Evolutionary conservation across 345 rosid genomes (phyloP).

Genomic region (Cardamine occulta): DNA sequence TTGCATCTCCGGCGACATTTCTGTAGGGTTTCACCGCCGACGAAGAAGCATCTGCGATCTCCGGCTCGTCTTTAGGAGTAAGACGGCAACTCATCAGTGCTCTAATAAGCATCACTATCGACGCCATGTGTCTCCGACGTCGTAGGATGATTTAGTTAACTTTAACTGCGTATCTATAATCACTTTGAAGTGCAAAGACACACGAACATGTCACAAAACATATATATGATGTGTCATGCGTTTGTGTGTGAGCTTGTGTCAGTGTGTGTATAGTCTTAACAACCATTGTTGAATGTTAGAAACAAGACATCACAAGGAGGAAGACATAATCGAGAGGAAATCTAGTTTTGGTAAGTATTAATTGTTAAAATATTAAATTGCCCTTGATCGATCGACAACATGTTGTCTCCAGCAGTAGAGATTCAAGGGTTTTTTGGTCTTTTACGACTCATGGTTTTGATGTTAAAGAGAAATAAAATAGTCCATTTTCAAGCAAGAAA

Average conservation of each 20-base stretch:
- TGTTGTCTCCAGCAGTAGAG: background rate
- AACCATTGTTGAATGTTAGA: conserved; percentile 26
- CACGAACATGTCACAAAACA: background rate
- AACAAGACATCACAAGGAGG: conserved; percentile 8
- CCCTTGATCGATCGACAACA: background rate
- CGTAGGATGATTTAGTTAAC: conserved; percentile 9
- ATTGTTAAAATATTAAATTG: background rate
- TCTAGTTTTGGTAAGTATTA: conserved; percentile 10
- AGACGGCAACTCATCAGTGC: conserved; percentile 46
- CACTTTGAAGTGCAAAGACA: conserved; percentile 19
- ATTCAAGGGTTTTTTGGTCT: conserved; percentile 9
- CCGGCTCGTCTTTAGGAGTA: conserved; percentile 33
- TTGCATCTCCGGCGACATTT: conserved; percentile 9
- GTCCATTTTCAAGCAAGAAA: conserved; percentile 33
- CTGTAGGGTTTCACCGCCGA: background rate
- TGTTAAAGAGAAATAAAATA: background rate
- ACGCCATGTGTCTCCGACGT: conserved; percentile 34
- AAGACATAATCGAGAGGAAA: conserved; percentile 1
- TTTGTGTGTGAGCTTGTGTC: conserved; percentile 24
- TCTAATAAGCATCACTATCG: conserved; percentile 41
- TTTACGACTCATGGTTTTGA: background rate
- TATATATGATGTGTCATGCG: background rate
- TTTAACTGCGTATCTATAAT: background rate
- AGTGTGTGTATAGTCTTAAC: conserved; percentile 41
- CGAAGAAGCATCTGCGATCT: background rate